These are phyloP conservation scores for Clitoria ternatea DNA, from an alignment of 306 rosid species.

Conservation along the genomic window DNA sequence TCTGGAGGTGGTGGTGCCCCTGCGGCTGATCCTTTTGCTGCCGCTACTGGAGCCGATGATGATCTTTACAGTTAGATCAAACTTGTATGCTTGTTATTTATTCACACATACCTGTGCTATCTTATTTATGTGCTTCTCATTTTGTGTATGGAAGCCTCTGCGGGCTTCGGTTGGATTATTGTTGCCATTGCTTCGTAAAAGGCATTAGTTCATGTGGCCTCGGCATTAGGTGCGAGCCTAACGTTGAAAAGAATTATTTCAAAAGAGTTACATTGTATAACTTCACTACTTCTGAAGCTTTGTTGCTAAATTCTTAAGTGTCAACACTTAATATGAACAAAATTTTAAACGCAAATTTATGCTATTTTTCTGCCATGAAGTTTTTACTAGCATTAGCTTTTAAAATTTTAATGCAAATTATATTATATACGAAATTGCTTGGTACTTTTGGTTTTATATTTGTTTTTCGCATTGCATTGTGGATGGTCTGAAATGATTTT, in stretches of 20 bases:
- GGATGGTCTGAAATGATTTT: background rate
- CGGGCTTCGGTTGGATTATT: slow-evolving; percentile 28
- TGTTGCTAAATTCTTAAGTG: slow-evolving; percentile 18
- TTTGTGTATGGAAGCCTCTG: slow-evolving; percentile 3
- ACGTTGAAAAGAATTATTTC: slow-evolving; percentile 4
- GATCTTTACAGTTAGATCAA: slow-evolving; percentile 80
- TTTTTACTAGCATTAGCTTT: background rate
- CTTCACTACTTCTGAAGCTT: slow-evolving; percentile 5
- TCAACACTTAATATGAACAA: background rate
- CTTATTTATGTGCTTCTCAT: slow-evolving; percentile 24
- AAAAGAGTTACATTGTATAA: slow-evolving; percentile 3
- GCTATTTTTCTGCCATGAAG: background rate
- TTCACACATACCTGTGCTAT: background rate
- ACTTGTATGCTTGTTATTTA: background rate
- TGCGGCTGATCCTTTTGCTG: slow-evolving; percentile 71
- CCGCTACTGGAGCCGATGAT: slow-evolving; percentile 83
- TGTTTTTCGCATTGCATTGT: background rate
- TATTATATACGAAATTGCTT: background rate
- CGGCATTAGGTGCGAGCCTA: slow-evolving; percentile 19
- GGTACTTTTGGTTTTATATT: background rate
- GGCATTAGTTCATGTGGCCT: slow-evolving; percentile 24
- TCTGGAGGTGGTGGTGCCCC: slow-evolving; percentile 30
- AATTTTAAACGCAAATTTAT: background rate
- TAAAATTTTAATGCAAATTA: background rate
- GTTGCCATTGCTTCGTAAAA: slow-evolving; percentile 9